These are phyloP conservation scores for Medicago arabica DNA, from an alignment of 306 rosid genomes.

Conservation along the genomic window DNA sequence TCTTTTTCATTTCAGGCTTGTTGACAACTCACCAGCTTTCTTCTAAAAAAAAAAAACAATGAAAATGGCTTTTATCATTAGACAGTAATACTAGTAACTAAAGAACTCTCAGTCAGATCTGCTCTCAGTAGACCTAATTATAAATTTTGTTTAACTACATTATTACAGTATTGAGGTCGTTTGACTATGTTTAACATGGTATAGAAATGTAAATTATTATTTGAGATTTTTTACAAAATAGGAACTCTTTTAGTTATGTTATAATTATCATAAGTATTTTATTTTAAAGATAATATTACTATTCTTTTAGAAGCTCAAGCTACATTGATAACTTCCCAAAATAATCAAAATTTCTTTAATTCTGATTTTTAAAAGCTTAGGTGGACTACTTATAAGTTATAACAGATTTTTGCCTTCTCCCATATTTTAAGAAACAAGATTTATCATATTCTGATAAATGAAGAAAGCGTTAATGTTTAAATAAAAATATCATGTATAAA, in stretches of 20 bases:
- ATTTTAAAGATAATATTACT: background rate
- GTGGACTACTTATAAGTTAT: background rate
- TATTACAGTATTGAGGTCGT: background rate
- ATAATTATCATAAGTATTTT: background rate
- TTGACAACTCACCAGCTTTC: slow-evolving; percentile 15
- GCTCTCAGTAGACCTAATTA: too few relatives aligned
- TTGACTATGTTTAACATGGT: background rate
- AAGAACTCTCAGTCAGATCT: too few relatives aligned
- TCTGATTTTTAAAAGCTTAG: background rate
- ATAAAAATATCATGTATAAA: slow-evolving; percentile 20
- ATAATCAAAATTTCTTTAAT: background rate
- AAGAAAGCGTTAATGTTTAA: slow-evolving; percentile 19
- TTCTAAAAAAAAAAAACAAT: slow-evolving; percentile 18
- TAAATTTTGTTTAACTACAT: too few relatives aligned
- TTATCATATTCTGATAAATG: slow-evolving; percentile 17
- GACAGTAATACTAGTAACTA: background rate
- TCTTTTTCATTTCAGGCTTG: slow-evolving; percentile 34
- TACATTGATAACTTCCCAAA: background rate
- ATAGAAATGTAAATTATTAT: background rate
- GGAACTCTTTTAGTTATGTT: background rate
- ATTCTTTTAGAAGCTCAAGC: background rate
- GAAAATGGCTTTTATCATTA: slow-evolving; percentile 15
- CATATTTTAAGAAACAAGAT: slow-evolving; percentile 1
- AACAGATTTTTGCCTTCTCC: slow-evolving; percentile 10
- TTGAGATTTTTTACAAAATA: background rate